A percentile compares a stretch with the other conserved stretches of the same genome.
Conservation (phyloP, 768 basidiomycete genomes). For the Calocera cornea region DNA sequence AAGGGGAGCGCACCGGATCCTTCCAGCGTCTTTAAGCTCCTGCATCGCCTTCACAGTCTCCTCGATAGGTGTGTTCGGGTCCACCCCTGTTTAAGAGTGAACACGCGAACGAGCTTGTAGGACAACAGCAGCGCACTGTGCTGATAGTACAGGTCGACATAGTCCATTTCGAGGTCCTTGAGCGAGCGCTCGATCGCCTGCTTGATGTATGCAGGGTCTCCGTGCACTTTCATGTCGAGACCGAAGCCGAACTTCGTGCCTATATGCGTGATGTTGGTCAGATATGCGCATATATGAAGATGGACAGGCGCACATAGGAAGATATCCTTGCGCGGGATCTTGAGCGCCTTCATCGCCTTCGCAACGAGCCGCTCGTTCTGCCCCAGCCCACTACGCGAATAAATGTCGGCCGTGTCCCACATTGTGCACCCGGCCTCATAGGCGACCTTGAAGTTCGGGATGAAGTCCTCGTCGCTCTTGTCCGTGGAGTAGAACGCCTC, state of each 20-base stretch:
- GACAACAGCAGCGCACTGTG: too few species aligned
- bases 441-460: neutral
- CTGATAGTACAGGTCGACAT: constrained; percentile 6
- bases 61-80: constrained; percentile 18
- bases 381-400: neutral
- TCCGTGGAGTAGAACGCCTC: neutral
- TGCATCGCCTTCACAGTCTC: constrained; percentile 14
- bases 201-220: constrained; percentile 13
- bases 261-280: neutral
- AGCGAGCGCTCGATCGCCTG: constrained; percentile 12
- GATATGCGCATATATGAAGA: neutral
- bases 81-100: too few species aligned
- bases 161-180: constrained; percentile 11
- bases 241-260: neutral
- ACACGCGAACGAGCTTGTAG: too few species aligned
- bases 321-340: neutral
- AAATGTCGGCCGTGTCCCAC: neutral
- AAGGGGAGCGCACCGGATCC: neutral
- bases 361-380: neutral
- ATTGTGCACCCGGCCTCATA: neutral
- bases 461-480: neutral
- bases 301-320: neutral
- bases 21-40: constrained; percentile 11
- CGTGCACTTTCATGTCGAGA: neutral
- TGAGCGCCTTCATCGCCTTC: neutral